Evolutionary conservation across 495 filamentous ascomycete genomes (phyloP), one percentile per base, ranked within the genome.

Genomic region (Haplographium delicatum): DNA sequence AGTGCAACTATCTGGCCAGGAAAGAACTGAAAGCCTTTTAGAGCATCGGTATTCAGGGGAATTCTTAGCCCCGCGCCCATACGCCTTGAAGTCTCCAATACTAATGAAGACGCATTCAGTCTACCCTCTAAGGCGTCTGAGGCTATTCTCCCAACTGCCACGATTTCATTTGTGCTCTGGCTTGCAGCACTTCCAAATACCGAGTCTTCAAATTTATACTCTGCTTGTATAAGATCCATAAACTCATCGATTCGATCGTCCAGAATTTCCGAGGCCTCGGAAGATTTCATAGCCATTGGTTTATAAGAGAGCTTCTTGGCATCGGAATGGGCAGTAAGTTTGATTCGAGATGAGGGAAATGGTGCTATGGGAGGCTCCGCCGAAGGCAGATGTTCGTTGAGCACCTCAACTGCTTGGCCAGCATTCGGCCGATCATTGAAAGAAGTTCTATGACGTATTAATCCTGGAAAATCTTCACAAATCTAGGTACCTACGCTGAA

Each of bases 241-340:
- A 96, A 95, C 25, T 88, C 88, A 48, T 98, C 93, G 65, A 98
- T 96, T 35, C 91, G 81, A 63, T 96, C 91, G 62, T 98, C 93
- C 5, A 95, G 73, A 44, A 95, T 86, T 66, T 96, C 91, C 2
- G 90, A 91, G 2, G 88, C 82, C 59, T 96, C 91, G 4, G 88
- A 88, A 10, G 91, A 75, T 56, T 93, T 94, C 89, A 95, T 95
- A 24, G 88, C 86, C 70, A 96, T 85, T 0, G 89, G 84, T 57
- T 89, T 89, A 65, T 96, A 98, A 7, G 79, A 81, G 44, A 96
- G 85, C 61, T 95, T 96, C 61, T 88, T 89, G 44, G 86, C 72
- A 58, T 98, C 93, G 2, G 85, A 87, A 53, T 88, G 86, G 13
- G 86, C 83, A 2, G 79, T 88, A 4, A 93, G 76, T 61, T 82